Evolutionary conservation across 2,329 filamentous ascomycete genomes (phyloP).

Genomic region (Kalmusia sp.): DNA sequence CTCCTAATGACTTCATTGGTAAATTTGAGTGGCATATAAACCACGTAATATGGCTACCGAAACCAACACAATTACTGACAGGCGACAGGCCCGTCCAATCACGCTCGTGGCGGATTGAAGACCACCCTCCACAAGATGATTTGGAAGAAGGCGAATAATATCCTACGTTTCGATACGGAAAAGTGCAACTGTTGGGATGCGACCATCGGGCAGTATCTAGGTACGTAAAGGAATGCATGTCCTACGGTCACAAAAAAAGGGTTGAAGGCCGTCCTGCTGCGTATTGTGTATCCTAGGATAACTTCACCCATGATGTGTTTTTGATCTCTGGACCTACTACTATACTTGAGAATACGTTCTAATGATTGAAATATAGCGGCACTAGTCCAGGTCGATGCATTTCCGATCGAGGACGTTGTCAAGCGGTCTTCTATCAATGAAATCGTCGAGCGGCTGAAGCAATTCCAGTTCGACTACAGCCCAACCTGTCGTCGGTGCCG

Average conservation of each 20-base stretch:
- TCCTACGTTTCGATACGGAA: constrained; percentile 15
- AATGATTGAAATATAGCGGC: constrained; percentile 1
- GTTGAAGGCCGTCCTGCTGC: too few species aligned
- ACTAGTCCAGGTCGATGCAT: constrained; percentile 19
- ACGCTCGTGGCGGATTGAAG: constrained; percentile 24
- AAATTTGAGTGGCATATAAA: too few species aligned
- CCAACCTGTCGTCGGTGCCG: constrained; percentile 18
- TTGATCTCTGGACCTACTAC: too few species aligned
- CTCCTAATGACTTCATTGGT: constrained; percentile 26
- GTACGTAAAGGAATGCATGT: not conserved
- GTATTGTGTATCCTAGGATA: too few species aligned
- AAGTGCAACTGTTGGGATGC: constrained; percentile 21
- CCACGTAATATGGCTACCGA: too few species aligned
- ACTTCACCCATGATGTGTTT: too few species aligned
- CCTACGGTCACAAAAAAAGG: too few species aligned
- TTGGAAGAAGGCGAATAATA: constrained; percentile 18
- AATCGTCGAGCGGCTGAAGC: constrained; percentile 17
- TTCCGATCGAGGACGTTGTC: constrained; percentile 25
- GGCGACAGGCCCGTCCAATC: constrained; percentile 25
- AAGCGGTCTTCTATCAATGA: constrained; percentile 14
- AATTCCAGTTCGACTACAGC: constrained; percentile 18
- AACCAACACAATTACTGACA: constrained; percentile 2
- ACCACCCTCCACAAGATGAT: constrained; percentile 18
- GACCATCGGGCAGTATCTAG: constrained; percentile 22
- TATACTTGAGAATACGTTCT: not conserved